Evolutionary conservation across 371 early-diverging fungal species (phyloP).

Genomic region (Rhizopus microsporus): DNA sequence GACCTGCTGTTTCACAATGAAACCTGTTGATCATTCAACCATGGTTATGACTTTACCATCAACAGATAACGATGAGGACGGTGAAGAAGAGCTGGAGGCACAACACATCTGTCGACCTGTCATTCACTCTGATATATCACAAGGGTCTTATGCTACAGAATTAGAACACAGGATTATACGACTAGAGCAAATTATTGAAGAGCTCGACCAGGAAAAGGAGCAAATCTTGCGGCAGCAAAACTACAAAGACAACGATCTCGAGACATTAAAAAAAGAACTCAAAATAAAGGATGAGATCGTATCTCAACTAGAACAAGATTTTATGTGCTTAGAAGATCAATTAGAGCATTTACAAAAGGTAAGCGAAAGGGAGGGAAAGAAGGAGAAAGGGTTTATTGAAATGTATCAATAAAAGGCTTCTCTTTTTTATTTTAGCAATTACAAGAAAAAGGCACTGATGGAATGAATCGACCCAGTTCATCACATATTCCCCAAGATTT

Average conservation of each 20-base stretch:
- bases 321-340: slow-evolving; percentile 49
- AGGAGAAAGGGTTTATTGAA: not conserved
- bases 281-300: slow-evolving; percentile 54
- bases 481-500: slow-evolving; percentile 30
- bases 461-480: slow-evolving; percentile 10
- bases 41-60: slow-evolving; percentile 54
- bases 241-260: slow-evolving; percentile 47
- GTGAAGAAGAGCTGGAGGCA: slow-evolving; percentile 44
- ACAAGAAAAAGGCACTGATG: slow-evolving; percentile 20
- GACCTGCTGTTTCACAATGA: slow-evolving; percentile 50
- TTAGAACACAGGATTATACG: slow-evolving; percentile 43
- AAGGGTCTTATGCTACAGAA: slow-evolving; percentile 48
- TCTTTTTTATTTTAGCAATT: slow-evolving; percentile 18
- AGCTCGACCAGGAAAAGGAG: slow-evolving; percentile 47
- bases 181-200: slow-evolving; percentile 42
- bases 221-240: slow-evolving; percentile 30
- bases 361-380: not conserved
- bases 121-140: slow-evolving; percentile 48
- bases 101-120: slow-evolving; percentile 56
- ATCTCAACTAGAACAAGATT: slow-evolving; percentile 51
- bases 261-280: slow-evolving; percentile 50
- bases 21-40: slow-evolving; percentile 47
- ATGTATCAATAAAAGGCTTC: not conserved
- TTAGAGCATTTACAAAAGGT: slow-evolving; percentile 50
- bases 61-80: slow-evolving; percentile 28